Conservation (phyloP, 108 stramenopile species). For the Skeletonema tropicum region DNA sequence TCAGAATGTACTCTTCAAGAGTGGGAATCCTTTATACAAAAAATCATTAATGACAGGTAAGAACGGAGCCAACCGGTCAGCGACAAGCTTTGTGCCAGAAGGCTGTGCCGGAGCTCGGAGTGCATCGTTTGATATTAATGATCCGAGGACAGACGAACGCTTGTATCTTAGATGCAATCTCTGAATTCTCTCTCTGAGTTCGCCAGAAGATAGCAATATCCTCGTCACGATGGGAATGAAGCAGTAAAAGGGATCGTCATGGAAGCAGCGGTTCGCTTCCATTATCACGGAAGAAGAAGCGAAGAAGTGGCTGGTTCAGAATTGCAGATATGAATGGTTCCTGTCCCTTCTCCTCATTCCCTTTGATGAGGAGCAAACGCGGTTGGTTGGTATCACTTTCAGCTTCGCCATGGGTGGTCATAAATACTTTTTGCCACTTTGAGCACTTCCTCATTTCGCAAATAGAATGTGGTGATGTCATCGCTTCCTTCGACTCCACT, state of each 20-base stretch:
- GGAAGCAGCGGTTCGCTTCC: conserved; percentile 28
- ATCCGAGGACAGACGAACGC: conserved; percentile 20
- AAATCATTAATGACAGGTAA: conserved; percentile 29
- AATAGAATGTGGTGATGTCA: conserved; percentile 15
- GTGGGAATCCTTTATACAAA: conserved; percentile 28
- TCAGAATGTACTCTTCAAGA: conserved; percentile 15
- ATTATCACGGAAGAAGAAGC: conserved; percentile 12
- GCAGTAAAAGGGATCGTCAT: conserved; percentile 34
- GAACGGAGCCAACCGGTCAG: conserved; percentile 15
- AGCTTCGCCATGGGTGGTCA: background rate
- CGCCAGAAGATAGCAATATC: conserved; percentile 15
- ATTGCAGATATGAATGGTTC: conserved; percentile 15
- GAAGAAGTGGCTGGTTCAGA: conserved; percentile 12
- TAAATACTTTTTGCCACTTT: conserved; percentile 1
- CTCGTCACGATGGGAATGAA: conserved; percentile 33
- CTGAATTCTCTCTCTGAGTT: conserved; percentile 17
- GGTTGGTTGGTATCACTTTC: conserved; percentile 4
- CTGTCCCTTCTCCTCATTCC: conserved; percentile 16
- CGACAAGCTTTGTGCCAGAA: conserved; percentile 4
- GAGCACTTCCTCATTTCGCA: conserved; percentile 20
- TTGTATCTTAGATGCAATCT: conserved; percentile 10
- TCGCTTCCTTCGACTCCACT: background rate
- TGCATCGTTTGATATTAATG: conserved; percentile 26
- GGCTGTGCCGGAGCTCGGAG: conserved; percentile 13
- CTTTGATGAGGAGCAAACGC: conserved; percentile 10